These are phyloP conservation scores for Mortierella sp. DNA, from an alignment of 371 early-diverging fungal genomes.

Conservation along the genomic window DNA sequence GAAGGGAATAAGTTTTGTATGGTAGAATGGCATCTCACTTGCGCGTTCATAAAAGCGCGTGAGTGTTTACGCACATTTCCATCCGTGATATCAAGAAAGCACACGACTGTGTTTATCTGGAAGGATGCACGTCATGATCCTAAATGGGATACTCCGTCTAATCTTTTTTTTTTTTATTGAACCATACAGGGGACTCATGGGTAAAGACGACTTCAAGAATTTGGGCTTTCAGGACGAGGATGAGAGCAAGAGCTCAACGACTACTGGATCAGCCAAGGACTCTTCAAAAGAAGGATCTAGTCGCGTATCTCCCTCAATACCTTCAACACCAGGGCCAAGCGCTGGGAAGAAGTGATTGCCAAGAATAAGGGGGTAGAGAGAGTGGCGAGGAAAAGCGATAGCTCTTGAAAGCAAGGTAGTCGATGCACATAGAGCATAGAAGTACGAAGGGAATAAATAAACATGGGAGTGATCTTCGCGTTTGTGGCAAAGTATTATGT, in stretches of 20 bases:
- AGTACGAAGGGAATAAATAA: no score
- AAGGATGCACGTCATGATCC: no score
- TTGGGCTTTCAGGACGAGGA: slow-evolving; percentile 66
- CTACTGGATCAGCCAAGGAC: neutral
- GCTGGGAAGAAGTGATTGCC: neutral
- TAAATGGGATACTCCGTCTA: no score
- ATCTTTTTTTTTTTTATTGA: neutral
- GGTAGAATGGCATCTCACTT: neutral
- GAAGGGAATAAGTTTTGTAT: neutral
- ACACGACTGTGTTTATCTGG: no score
- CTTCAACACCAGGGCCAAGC: neutral
- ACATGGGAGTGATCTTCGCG: no score
- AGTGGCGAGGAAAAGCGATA: neutral
- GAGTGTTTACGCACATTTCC: neutral
- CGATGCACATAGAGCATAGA: neutral
- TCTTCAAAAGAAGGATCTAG: neutral
- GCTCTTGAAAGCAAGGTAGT: neutral
- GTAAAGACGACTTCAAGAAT: slow-evolving; percentile 74
- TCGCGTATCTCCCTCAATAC: neutral
- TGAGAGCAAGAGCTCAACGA: neutral
- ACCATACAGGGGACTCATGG: slow-evolving; percentile 74
- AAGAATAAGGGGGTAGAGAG: neutral
- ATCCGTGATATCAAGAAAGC: no score
- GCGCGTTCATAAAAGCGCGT: neutral
- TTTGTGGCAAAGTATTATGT: no score